These are phyloP conservation scores for Cadophora luteo-olivacea DNA, from an alignment of 2,329 filamentous ascomycete species.

Conservation along the genomic window DNA sequence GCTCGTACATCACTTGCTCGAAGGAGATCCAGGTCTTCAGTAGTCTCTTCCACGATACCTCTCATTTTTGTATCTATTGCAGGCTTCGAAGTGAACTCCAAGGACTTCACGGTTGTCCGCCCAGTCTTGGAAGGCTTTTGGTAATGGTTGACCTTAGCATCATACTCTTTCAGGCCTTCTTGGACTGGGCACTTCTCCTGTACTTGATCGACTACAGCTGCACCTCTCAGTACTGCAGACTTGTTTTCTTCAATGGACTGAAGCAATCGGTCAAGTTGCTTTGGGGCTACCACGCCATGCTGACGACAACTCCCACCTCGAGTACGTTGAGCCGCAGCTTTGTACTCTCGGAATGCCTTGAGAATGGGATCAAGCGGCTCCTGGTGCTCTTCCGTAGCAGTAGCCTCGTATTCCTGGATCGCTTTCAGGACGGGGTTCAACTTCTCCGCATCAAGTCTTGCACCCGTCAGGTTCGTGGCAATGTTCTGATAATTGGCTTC, in stretches of 20 bases:
- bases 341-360: conserved; percentile 19
- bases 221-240: background rate
- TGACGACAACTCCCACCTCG: background rate
- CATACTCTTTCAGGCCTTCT: conserved; percentile 26
- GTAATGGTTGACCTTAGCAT: conserved; percentile 25
- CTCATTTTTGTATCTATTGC: background rate
- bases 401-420: conserved; percentile 18
- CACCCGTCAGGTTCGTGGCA: conserved; percentile 7
- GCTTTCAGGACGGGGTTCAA: conserved; percentile 23
- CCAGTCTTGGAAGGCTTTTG: conserved; percentile 9
- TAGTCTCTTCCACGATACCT: background rate
- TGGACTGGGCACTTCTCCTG: conserved; percentile 15
- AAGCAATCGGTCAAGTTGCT: conserved; percentile 5
- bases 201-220: background rate
- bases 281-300: background rate
- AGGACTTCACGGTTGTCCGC: conserved; percentile 4
- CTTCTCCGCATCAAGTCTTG: background rate
- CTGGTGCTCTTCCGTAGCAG: background rate
- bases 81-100: conserved; percentile 11
- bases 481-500: conserved; percentile 12
- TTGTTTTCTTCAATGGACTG: conserved; percentile 12
- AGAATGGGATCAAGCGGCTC: conserved; percentile 23
- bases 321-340: background rate
- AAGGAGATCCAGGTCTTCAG: conserved; percentile 34
- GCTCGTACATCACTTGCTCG: conserved; percentile 40